Conservation (phyloP, 2,329 filamentous ascomycete species). For the Aspergillus tanneri region DNA sequence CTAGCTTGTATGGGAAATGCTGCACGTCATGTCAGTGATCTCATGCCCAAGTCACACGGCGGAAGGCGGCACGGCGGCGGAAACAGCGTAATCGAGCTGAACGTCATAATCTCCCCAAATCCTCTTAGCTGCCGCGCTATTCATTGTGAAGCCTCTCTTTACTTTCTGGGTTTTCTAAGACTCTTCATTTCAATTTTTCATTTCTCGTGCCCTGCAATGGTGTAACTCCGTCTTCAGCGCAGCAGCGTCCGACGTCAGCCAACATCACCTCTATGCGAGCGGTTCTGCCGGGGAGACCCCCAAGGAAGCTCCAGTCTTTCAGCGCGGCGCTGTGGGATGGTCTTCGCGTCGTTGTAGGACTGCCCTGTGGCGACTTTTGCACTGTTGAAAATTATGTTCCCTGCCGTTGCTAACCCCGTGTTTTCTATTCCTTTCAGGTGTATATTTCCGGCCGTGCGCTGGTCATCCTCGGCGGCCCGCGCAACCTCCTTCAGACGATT, state of each 20-base stretch:
- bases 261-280: constrained; percentile 65
- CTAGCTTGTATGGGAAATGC: not conserved
- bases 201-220: constrained; percentile 30
- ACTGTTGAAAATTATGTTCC: too few species aligned
- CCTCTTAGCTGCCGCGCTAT: not conserved
- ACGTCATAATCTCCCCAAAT: not conserved
- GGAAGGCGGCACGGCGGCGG: constrained; percentile 16
- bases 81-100: constrained; percentile 15
- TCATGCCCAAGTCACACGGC: constrained; percentile 16
- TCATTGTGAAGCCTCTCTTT: not conserved
- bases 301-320: constrained; percentile 73
- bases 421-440: constrained; percentile 52
- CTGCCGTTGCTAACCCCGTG: constrained; percentile 14
- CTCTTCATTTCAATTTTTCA: not conserved
- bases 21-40: not conserved
- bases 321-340: constrained; percentile 71
- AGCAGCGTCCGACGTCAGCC: constrained; percentile 26
- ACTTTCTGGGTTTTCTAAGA: not conserved
- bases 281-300: constrained; percentile 76
- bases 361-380: not conserved
- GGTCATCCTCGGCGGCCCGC: constrained; percentile 73
- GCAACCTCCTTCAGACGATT: constrained; percentile 80
- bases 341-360: constrained; percentile 68
- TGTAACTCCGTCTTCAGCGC: constrained; percentile 30
- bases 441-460: constrained; percentile 90